A percentile compares a stretch with the other conserved stretches of the same genome.
Conservation (phyloP, 768 basidiomycete species). For the Rhodotorula toruloides region DNA sequence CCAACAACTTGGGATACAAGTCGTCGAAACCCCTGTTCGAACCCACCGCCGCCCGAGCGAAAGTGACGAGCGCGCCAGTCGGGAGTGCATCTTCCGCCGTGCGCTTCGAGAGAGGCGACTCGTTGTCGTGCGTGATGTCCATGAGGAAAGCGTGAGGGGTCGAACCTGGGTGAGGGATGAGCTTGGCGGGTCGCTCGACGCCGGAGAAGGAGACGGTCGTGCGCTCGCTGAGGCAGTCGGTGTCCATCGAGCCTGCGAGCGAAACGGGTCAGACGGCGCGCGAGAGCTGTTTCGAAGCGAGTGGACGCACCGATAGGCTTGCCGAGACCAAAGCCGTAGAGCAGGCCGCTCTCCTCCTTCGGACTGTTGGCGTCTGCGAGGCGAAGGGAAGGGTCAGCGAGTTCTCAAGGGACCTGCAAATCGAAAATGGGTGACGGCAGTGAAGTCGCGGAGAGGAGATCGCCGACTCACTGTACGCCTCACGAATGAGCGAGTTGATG, state of each 20-base stretch:
- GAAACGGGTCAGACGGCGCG: not conserved
- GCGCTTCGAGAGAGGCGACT: constrained; percentile 80
- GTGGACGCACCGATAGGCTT: constrained; percentile 74
- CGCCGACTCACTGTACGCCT: constrained; percentile 73
- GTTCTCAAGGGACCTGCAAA: too few species aligned
- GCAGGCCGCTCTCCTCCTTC: constrained; percentile 79
- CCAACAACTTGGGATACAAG: constrained; percentile 85
- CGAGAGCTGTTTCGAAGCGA: not conserved
- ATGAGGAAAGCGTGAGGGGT: constrained; percentile 87
- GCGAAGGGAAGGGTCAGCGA: not conserved
- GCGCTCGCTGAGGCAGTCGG: constrained; percentile 67
- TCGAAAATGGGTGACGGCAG: not conserved
- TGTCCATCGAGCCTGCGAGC: constrained; percentile 79
- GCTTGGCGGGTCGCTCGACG: constrained; percentile 63
- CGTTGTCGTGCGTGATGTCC: constrained; percentile 96
- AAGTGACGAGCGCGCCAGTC: constrained; percentile 85
- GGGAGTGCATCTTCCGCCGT: constrained; percentile 93
- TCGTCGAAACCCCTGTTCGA: constrained; percentile 98
- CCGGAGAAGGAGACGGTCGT: constrained; percentile 78
- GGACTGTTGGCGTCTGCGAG: constrained; percentile 55
- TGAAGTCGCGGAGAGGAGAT: not conserved
- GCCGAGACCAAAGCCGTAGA: constrained; percentile 83
- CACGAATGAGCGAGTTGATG: constrained; percentile 86
- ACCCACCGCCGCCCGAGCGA: constrained; percentile 79
- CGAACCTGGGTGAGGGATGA: constrained; percentile 78